phyloP scores from a whole-genome alignment of 2,329 filamentous ascomycete genomes.

The Chaetomium strumarium region DNA sequence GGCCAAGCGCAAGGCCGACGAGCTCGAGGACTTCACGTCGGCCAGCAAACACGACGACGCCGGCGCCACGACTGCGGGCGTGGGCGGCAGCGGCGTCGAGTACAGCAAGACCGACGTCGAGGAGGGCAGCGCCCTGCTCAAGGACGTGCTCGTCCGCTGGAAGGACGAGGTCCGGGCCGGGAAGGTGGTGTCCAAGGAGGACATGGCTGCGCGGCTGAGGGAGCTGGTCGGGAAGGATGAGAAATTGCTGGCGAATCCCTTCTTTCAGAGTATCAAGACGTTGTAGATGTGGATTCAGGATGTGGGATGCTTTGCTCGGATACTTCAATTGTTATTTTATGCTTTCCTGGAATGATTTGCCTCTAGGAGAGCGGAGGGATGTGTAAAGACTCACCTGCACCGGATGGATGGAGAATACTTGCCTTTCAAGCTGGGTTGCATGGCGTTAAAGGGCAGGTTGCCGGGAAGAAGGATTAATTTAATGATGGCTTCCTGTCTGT shows the following conservation, averaged over 20 bases:
- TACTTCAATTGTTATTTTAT: neutral
- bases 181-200: constrained; percentile 60
- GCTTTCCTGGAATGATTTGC: too few species aligned
- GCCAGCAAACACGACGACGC: constrained; percentile 61
- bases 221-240: constrained; percentile 72
- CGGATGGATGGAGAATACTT: too few species aligned
- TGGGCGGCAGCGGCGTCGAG: constrained; percentile 41
- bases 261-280: constrained; percentile 61
- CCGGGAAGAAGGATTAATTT: too few species aligned
- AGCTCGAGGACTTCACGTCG: constrained; percentile 78
- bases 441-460: too few species aligned
- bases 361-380: too few species aligned
- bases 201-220: constrained; percentile 73
- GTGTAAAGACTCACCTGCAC: too few species aligned
- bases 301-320: neutral
- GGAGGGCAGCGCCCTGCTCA: constrained; percentile 77
- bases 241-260: constrained; percentile 57
- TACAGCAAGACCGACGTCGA: constrained; percentile 84
- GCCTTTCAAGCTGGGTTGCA: too few species aligned
- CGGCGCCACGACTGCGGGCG: constrained; percentile 31
- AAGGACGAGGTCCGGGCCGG: constrained; percentile 64
- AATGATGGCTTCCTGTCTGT: too few species aligned
- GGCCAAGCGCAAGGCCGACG: constrained; percentile 98
- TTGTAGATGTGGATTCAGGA: constrained; percentile 32
- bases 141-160: constrained; percentile 78